Base-by-base conservation (phyloP, 305 asterid species). In the Fraxinus angustifolia region DNA sequence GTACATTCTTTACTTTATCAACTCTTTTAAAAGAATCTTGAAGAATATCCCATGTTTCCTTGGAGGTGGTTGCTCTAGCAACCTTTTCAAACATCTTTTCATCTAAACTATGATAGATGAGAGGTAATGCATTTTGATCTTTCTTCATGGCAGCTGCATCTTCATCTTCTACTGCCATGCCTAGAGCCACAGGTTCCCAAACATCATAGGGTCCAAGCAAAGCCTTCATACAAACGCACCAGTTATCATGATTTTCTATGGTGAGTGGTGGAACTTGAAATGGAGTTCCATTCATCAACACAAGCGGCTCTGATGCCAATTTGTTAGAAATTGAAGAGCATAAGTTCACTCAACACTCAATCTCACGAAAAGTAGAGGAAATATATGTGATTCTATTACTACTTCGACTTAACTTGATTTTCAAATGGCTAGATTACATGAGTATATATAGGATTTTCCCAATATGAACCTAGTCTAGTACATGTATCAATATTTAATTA, bases 221-320 rank as follows among this genome's bases (percentile, higher is more conserved):
- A 3, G 45, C 5, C 17, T 77, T 77, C 11, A 77, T 23, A 4
- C 3, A 6, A 50, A 48, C 1, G 5, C 6, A 0, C 70, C 80
- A 77, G 12, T 77, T 77, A 58, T 77, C 80, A 77, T 53, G 33
- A 50, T 28, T 48, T 1, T 50, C 72, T 23, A 33, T 77, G 33
- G 72, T 75, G 62, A 38, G 62, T 23, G 26, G 2, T 19, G 48
- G 77, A 33, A 11, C 14, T 1, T n/a, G 53, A 73, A 73, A 42
- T 42, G n/a, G 53, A 42, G 53, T 42, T 11, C n/a, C n/a, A 42
- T 10, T 42, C 53, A 42, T 42, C 53, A 42, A 3, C 6, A 38
- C 11, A 16, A 17, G 8, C 4, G 4, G 8, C 35, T 53, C 0
- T 53, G 23, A 53, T 53, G 16, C 7, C 60, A 48, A 12, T 48